Evolutionary conservation across 2,329 filamentous ascomycete species (phyloP), one percentile per base, ranked within the genome.

Genomic region (Phaeosphaeria sp.): DNA sequence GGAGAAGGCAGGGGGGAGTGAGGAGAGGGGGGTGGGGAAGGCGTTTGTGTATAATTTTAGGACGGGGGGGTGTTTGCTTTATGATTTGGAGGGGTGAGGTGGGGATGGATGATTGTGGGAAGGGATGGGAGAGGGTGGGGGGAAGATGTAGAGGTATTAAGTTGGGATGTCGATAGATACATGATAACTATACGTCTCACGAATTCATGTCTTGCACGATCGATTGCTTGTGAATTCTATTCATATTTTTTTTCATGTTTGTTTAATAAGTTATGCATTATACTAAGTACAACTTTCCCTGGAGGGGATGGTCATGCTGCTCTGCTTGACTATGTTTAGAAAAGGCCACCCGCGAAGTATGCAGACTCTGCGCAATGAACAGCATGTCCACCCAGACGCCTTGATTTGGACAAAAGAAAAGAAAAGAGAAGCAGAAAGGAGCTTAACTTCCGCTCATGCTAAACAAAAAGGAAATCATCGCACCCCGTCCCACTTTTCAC

Each of bases 11-110:
- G 68, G 63, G n/a, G 74, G 78, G 3, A 85, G 83, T 44, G 70
- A 65, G 0, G 73, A 76, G 8, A 84, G 85, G 22, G 84, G 86
- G 47, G 84, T 85, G 22, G 84, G 86, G 47, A 91, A 93, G 74
- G 91, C 91, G 11, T 96, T 96, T 78, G 86, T 97, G 51, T 97
- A 96, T 78, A 97, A 97, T 70, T 97, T 96, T 68, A 84, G 93
- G 58, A 96, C 92, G 9, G 91, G 90, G 0, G 89, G 85, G 57
- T 93, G 91, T 74, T 84, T 97, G 50, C 92, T 94, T 73, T 97
- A 97, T 76, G 93, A 97, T 77, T 78, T 97, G 59, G 83, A 75
- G 51, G 69, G 56, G 47, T 77, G 24, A 40, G 7, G 13, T 36
- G 30, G 30, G 6, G 11, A 13, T 3, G 30, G 15, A 13, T 6